Evolutionary conservation across 1,284 basidiomycete species (phyloP), one percentile per base, ranked within the genome.

Genomic region (Xerocomus nothofagi): DNA sequence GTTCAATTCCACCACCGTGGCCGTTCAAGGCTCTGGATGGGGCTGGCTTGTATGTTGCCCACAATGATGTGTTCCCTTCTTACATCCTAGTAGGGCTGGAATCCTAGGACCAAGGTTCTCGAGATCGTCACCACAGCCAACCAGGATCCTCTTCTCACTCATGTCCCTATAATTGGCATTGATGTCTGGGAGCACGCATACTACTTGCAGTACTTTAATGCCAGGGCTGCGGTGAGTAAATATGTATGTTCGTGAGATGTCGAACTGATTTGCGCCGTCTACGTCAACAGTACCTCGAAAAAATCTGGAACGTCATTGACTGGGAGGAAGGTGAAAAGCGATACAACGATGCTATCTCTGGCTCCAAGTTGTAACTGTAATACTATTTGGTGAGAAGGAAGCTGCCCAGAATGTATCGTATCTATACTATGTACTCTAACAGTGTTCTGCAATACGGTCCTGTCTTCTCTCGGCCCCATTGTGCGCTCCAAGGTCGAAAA

Each of bases 11-110:
- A 78, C 80, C 43, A 90, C 93, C 32, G 81, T 83, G 49, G 86
- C 76, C 44, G 88, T 96, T 60, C 93, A 94, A 71, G 93, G 93
- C 47, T 93, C 90, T 52, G 93, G 93, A 55, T 96, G 93, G 93
- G 91, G 88, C 50, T 96, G 93, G 93, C 81, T 95, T 65, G 90
- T 89, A 59, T 57, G 84, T 79, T 49, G 17, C 49, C 11, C 29
- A 11, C 26, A 12, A 5, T 34, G 37, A 14, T 27, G 14, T 12
- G 36, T 47, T 36, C 18, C 38, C 23, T 29, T 42, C 24, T 48
- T 24, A 57, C n/a, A 15, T 21, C 10, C 4, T 32, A n/a, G 9
- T 11, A 89, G 87, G 88, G 85, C 27, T 70, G 78, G 55, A 85
- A 90, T 72, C 77, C 80, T 8, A 54, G 66, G 39, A 80, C 73